Evolutionary conservation across 2,329 filamentous ascomycete genomes (phyloP), one percentile per base, ranked within the genome.

Genomic region (Fusarium coicis): DNA sequence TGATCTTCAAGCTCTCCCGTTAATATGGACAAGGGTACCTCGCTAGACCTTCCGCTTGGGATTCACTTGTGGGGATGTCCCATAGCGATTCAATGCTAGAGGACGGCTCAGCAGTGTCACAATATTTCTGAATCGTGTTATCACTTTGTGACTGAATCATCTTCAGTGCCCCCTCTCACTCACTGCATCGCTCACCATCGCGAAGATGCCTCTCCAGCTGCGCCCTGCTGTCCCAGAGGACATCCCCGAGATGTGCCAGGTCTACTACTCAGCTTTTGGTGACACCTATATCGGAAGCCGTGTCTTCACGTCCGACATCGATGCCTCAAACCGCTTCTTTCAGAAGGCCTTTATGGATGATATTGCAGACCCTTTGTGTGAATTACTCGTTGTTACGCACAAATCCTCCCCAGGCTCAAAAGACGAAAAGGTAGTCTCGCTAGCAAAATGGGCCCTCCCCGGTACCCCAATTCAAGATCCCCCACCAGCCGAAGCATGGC

Each of bases 251-350:
- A 78, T 89, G 32, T 81, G 78, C 52, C 78, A 82, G 16, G 81
- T 86, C 70, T 87, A 87, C 76, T 79, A 85, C 68, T 80, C 82
- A 16, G 84, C 85, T 47, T 89, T 89, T 74, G 62, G 70, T 7
- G 69, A 76, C 50, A 84, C 82, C 42, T 64, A 80, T 7, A 77
- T 87, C 19, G 80, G 81, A 26, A 71, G 76, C 10, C 74, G 80
- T 23, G 81, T 84, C 40, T 86, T 85, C 39, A 82, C 82, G 2
- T 73, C 77, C 21, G 47, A 72, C 5, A 68, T 74, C 7, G 26
- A 76, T 11, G 53, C 74, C 6, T 68, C 80, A 26, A 69, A 72
- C 30, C 70, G 72, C 3, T 83, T 85, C 75, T 85, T 86, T 81
- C 53, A 72, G 39, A 61, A 74, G 18, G 70, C 74, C 12, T 73